Base-by-base conservation (phyloP, 768 basidiomycete genomes). In the Lactarius indigo region DNA sequence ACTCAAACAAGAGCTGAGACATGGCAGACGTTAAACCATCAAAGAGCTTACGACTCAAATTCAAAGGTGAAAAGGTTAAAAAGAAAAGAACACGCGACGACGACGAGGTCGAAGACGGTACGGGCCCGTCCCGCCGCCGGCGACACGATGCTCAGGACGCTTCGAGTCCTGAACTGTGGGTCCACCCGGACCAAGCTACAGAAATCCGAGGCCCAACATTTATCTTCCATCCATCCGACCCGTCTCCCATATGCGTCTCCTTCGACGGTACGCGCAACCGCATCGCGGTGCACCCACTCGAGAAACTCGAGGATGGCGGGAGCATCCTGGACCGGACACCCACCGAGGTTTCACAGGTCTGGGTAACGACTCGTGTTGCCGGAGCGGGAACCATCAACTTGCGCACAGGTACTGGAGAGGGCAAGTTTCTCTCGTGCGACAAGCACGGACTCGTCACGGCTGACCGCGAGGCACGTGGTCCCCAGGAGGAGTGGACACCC, bases 401-500 rank as follows among this genome's bases (percentile, higher is more conserved):
- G 66, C 87, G 94, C 26, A 91, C 91, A 39, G 91, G 91, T 1
- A 85, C 85, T n/a, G 91, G 91, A 28, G 91, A 91, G 74, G 92
- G 92, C 12, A 94, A 94, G 77, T 97, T 95, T 75, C 78, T 97
- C 57, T 93, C 91, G 9, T 92, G 90, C 77, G 92, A 96, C 78
- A 83, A 87, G 68, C 87, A 92, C 72, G 94, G 94, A 8, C 79
- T 94, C 23, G 89, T 96, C 17, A 85, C 88, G 69, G 88, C 91
- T 54, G 89, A 92, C 74, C 82, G 91, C 56, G 94, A 97, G 73
- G 94, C 94, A 31, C 84, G 94, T 37, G 95, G 94, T 1, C 90
- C 92, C 5, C 92, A 96, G 76, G 94, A 97, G 76, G 94, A 96
- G 76, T 97, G 94, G 92, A 91, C 90, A 3, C 90, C 94, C 18